Percentiles rank a stretch among this genome's conserved stretches.
These are phyloP conservation scores for Aspergillus sp. DNA, from an alignment of 2,329 filamentous ascomycete species.

Conservation along the genomic window DNA sequence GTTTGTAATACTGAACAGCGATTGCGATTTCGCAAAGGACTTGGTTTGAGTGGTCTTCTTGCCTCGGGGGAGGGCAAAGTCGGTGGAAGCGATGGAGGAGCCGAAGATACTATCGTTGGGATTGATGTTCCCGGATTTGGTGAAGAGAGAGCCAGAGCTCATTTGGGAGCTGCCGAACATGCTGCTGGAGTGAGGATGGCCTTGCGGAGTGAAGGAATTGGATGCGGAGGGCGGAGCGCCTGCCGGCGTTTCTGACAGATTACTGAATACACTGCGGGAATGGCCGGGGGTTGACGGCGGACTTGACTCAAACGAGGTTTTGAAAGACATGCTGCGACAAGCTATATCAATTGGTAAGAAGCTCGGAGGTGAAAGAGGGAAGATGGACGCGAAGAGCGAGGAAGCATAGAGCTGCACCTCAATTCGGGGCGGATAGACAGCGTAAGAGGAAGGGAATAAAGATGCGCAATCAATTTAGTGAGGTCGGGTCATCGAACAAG, in stretches of 20 bases:
- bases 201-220: slow-evolving; percentile 59
- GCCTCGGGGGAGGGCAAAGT: slow-evolving; percentile 32
- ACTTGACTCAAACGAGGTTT: slow-evolving; percentile 37
- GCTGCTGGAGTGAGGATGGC: slow-evolving; percentile 52
- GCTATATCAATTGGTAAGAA: not conserved
- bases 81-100: slow-evolving; percentile 38
- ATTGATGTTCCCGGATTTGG: slow-evolving; percentile 38
- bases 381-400: not conserved
- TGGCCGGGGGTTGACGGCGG: slow-evolving; percentile 44
- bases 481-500: not conserved
- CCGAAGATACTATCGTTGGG: slow-evolving; percentile 40
- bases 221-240: slow-evolving; percentile 56
- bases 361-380: not conserved
- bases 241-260: slow-evolving; percentile 59
- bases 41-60: slow-evolving; percentile 29
- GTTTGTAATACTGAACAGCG: slow-evolving; percentile 31
- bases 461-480: not conserved
- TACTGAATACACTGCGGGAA: slow-evolving; percentile 38
- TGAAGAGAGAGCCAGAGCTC: slow-evolving; percentile 39
- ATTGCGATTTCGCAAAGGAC: slow-evolving; percentile 28
- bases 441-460: not conserved
- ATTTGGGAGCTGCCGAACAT: slow-evolving; percentile 56
- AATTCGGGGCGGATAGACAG: not conserved
- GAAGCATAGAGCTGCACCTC: not conserved
- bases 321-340: slow-evolving; percentile 37